These are phyloP conservation scores for Clonostachys rosea DNA, from an alignment of 2,329 filamentous ascomycete species.

Conservation along the genomic window DNA sequence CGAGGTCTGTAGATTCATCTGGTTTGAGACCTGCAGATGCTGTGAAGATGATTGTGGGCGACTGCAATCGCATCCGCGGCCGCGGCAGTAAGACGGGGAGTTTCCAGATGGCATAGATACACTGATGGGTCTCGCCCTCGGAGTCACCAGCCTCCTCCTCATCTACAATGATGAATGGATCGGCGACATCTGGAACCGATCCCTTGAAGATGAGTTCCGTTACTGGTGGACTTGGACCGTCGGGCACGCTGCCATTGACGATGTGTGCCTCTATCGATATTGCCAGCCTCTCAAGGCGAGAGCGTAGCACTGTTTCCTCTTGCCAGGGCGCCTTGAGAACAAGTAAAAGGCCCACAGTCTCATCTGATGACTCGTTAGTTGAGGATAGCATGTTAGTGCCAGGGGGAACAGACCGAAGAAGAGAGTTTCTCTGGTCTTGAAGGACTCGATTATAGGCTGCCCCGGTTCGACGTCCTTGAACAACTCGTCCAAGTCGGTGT, in stretches of 20 bases:
- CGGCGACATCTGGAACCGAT: conserved; percentile 39
- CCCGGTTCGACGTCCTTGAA: conserved; percentile 37
- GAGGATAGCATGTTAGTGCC: conserved; percentile 15
- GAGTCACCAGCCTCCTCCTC: conserved; percentile 21
- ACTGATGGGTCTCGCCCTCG: conserved; percentile 18
- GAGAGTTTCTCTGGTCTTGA: conserved; percentile 59
- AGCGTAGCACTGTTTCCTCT: conserved; percentile 50
- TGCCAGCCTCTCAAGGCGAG: conserved; percentile 57
- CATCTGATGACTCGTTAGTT: conserved; percentile 47
- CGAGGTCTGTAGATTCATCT: conserved; percentile 19
- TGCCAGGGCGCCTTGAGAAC: conserved; percentile 61
- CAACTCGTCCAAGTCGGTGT: conserved; percentile 47
- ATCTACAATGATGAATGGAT: conserved; percentile 46
- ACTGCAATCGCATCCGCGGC: conserved; percentile 60
- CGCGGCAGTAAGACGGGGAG: conserved; percentile 51
- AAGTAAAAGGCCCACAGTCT: conserved; percentile 65
- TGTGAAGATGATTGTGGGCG: conserved; percentile 61
- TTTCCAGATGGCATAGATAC: conserved; percentile 56
- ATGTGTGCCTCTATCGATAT: conserved; percentile 65
- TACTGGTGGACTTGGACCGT: conserved; percentile 38
- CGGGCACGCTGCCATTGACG: conserved; percentile 44
- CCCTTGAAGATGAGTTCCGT: conserved; percentile 59
- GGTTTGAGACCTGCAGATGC: conserved; percentile 58
- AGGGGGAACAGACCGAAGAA: conserved; percentile 60
- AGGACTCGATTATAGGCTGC: conserved; percentile 46